A percentile compares a stretch with the other conserved stretches of the same genome.
phyloP scores from a whole-genome alignment of 495 filamentous ascomycete genomes.

The Durotheca rogersii region DNA sequence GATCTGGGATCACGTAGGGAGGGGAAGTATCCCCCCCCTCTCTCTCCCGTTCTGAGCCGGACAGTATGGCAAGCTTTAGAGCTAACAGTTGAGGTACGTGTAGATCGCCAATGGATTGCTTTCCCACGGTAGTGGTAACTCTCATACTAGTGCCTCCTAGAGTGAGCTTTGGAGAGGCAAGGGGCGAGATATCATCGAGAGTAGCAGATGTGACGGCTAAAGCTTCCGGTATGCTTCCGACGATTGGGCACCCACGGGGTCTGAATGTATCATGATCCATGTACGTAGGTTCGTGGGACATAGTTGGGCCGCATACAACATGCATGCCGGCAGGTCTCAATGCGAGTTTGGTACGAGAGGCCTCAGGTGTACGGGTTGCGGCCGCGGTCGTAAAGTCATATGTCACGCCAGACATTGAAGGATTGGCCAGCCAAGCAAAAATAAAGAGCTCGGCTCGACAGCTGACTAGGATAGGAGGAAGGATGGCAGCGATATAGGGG shows the following conservation, averaged over 20 bases:
- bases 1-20: slow-evolving; percentile 22
- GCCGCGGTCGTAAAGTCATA: slow-evolving; percentile 6
- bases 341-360: slow-evolving; percentile 7
- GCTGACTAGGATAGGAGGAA: slow-evolving; percentile 25
- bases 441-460: slow-evolving; percentile 14
- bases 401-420: slow-evolving; percentile 19
- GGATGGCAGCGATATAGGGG: slow-evolving; percentile 20
- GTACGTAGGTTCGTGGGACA: slow-evolving; percentile 34
- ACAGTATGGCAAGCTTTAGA: slow-evolving; percentile 18
- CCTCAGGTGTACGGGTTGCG: slow-evolving; percentile 6
- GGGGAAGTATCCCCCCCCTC: slow-evolving; percentile 24
- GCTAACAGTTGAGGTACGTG: not conserved
- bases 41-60: slow-evolving; percentile 27
- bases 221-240: slow-evolving; percentile 25
- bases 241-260: slow-evolving; percentile 37
- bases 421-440: slow-evolving; percentile 23
- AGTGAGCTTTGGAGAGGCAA: slow-evolving; percentile 13
- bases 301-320: slow-evolving; percentile 34
- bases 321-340: slow-evolving; percentile 31
- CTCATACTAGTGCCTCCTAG: slow-evolving; percentile 12
- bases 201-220: slow-evolving; percentile 10
- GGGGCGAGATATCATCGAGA: slow-evolving; percentile 5
- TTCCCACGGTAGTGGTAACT: slow-evolving; percentile 23
- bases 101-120: slow-evolving; percentile 26
- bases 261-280: slow-evolving; percentile 8